Evolutionary conservation across 106 monocot species (phyloP).

Genomic region (Gastrodia elata): DNA sequence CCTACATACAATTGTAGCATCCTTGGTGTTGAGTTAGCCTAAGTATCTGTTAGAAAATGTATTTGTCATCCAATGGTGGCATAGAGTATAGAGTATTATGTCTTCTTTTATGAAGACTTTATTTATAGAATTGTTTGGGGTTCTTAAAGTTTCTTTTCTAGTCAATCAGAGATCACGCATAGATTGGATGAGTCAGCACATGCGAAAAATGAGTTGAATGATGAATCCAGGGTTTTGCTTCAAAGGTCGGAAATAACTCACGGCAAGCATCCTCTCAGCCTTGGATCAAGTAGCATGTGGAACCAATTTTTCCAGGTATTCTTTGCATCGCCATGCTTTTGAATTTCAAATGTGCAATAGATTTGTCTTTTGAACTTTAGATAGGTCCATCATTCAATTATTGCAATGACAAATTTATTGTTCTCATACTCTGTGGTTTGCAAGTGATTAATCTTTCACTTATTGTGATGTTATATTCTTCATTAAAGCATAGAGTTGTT

Average conservation of each 20-base stretch:
- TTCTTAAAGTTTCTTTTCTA: conserved; percentile 51
- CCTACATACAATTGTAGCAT: neutral
- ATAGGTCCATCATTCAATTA: too few species aligned
- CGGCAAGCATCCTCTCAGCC: conserved; percentile 89
- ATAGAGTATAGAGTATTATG: conserved; percentile 5
- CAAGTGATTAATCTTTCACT: too few species aligned
- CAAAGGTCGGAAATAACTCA: conserved; percentile 55
- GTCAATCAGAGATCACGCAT: conserved; percentile 89
- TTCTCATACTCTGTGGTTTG: neutral
- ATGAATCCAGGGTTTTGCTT: conserved; percentile 41
- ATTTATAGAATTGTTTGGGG: conserved; percentile 5
- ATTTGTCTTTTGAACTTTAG: too few species aligned
- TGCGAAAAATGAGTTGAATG: conserved; percentile 27
- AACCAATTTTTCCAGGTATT: conserved; percentile 88
- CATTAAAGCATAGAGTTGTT: neutral
- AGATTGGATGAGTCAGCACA: conserved; percentile 60
- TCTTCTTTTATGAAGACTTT: neutral
- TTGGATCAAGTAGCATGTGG: conserved; percentile 81
- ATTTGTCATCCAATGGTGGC: neutral
- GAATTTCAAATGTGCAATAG: neutral
- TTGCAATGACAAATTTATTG: neutral
- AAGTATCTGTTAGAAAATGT: neutral
- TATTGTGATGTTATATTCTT: neutral
- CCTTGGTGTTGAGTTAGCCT: conserved; percentile 2
- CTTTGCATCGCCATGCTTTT: neutral